Evolutionary conservation across 148 eudicot species (phyloP).

Genomic region (Pharnaceum exiguum): DNA sequence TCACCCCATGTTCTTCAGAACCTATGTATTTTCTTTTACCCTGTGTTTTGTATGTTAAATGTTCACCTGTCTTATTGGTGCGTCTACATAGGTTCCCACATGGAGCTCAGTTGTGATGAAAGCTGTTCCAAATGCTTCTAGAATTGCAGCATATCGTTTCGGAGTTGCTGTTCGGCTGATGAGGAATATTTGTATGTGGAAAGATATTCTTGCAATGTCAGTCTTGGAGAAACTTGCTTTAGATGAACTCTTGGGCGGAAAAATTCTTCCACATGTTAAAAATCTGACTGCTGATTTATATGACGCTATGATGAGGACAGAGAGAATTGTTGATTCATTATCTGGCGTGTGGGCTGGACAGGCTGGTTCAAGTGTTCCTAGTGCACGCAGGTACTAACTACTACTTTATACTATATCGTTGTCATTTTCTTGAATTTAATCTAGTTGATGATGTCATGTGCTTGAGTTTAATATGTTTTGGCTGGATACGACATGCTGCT

Average conservation of each 20-base stretch:
- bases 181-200: conserved; percentile 89
- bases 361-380: conserved; percentile 68
- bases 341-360: conserved; percentile 83
- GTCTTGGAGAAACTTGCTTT: conserved; percentile 77
- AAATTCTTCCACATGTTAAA: conserved; percentile 79
- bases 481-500: not conserved
- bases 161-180: conserved; percentile 80
- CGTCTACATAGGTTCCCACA: conserved; percentile 71
- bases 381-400: conserved; percentile 59
- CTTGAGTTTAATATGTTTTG: not conserved
- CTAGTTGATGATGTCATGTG: not conserved
- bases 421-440: not conserved
- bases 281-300: conserved; percentile 66
- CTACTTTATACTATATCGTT: too few species aligned
- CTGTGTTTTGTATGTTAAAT: not conserved
- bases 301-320: conserved; percentile 80
- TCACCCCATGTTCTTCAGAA: too few species aligned
- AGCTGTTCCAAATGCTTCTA: conserved; percentile 82
- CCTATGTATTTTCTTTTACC: too few species aligned
- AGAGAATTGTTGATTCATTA: conserved; percentile 70
- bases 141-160: conserved; percentile 79
- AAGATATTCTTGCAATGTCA: conserved; percentile 62
- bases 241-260: conserved; percentile 70
- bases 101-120: conserved; percentile 76
- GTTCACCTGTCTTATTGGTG: not conserved